These are phyloP conservation scores for Dioscorea cayenensis DNA, from an alignment of 116 monocot genomes.

Conservation along the genomic window DNA sequence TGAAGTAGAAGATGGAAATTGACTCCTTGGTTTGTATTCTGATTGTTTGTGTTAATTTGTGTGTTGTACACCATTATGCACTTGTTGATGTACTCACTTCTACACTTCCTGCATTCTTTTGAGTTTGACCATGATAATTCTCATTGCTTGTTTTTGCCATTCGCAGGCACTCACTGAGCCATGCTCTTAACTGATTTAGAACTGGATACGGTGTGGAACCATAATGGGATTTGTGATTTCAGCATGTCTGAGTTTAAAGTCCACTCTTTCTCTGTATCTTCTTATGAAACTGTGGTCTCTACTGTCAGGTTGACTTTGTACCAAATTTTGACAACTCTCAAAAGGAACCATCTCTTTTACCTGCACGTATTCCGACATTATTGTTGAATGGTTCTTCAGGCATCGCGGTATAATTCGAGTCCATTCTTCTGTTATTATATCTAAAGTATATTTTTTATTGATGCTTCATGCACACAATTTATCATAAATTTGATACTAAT, in stretches of 20 bases:
- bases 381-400: slow-evolving; percentile 96
- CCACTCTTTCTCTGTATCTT: neutral
- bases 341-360: slow-evolving; percentile 88
- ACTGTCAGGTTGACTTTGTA: slow-evolving; percentile 77
- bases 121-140: neutral
- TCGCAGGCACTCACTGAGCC: slow-evolving; percentile 86
- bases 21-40: too few relatives aligned
- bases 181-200: slow-evolving; percentile 88
- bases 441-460: neutral
- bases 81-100: neutral
- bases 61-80: neutral
- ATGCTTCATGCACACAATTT: neutral
- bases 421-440: neutral
- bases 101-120: neutral
- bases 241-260: neutral
- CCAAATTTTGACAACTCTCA: slow-evolving; percentile 98
- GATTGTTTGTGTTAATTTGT: too few relatives aligned
- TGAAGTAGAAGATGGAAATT: too few relatives aligned
- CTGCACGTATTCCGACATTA: slow-evolving; percentile 79
- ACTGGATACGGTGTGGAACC: slow-evolving; percentile 59
- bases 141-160: neutral
- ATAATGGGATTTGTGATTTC: neutral
- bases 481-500: neutral
- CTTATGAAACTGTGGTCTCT: slow-evolving; percentile 1
- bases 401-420: slow-evolving; percentile 57